Evolutionary conservation across 371 early-diverging fungal genomes (phyloP), one percentile per base, ranked within the genome.

Genomic region (Apophysomyces elegans): DNA sequence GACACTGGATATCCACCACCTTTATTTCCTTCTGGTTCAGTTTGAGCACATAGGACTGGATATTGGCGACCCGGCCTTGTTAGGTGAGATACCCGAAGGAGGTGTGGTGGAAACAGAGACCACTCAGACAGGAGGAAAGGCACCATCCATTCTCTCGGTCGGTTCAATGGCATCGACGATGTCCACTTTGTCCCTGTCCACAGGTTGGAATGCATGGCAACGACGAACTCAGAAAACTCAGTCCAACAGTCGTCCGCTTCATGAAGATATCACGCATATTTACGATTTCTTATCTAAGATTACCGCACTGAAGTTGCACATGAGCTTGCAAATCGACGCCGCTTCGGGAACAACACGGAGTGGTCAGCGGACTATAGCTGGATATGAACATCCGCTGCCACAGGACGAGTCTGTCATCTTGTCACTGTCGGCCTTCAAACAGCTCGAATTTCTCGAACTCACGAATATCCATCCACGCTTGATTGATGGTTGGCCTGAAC

Each of bases 191-290:
- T 87, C 89, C 0, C 63, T 89, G 1, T 77, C 84, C n/a, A 82
- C 86, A 1, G 86, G 87, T 6, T 89, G 89, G 89, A 83, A 84
- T 46, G 77, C 84, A 38, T 89, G 89, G 89, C 77, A 75, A n/a
- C 65, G 67, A n/a, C 63, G 68, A 21, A 5, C 58, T 45, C 58
- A 57, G 50, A 37, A 66, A 69, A 16, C 64, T 66, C 58, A 67
- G 60, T 3, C 41, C 70, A 46, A 77, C 78, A 5, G 68, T 9
- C 45, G 35, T 47, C 26, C 54, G 5, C 65, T 86, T 18, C 75
- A 85, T 39, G 81, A 84, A 57, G 89, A 88, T 37, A 77, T 89
- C 35, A 70, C 71, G 8, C 84, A 83, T 50, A 85, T 89, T 62
- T 83, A 84, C 66, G 73, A 78, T 50, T 77, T 80, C 64, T 65